Evolutionary conservation across 2,329 filamentous ascomycete species (phyloP), one percentile per base, ranked within the genome.

Genomic region (Aspergillus clavatus): DNA sequence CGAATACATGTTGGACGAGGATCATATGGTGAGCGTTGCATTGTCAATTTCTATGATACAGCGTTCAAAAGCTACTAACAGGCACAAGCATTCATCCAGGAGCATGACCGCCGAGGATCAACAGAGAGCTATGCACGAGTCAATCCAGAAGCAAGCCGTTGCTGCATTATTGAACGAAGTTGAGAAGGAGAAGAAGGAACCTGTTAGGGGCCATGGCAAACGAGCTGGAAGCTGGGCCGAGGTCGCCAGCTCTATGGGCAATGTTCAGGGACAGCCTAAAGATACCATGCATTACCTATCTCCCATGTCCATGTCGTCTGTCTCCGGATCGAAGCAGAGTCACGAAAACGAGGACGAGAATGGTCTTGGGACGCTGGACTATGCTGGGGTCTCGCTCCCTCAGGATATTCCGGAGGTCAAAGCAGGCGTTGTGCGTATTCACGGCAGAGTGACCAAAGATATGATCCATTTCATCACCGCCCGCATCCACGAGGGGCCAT

Each of bases 401-500:
- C 11, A 48, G 19, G 50, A 52, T 24, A 50, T 46, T n/a, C 42
- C 52, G 21, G 56, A 61, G 14, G 54, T 56, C 18, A 66, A 61
- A 39, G 62, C 61, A 7, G 62, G 57, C 6, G 44, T 62, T 10
- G 45, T 68, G 26, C 52, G 53, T 33, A 38, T 63, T 18, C 45
- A 56, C 24, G 60, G 60, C 27, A 53, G 42, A 7, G 47, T 62
- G 10, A 40, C 42, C 42, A 59, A 53, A 23, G 54, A 55, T 8
- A 52, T 61, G 16, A 50, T 65, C 29, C 56, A 56, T 21, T 59
- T 52, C 40, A 52, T 69, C 33, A 67, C 69, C 10, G 56, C 60
- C 19, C 58, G 60, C 27, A 69, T 72, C 46, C 59, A 58, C 42
- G 63, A 68, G 45, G 69, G 69, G 11, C 61, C 69, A 2, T 52